phyloP scores from a whole-genome alignment of 768 basidiomycete species.

The Lactarius vividus region DNA sequence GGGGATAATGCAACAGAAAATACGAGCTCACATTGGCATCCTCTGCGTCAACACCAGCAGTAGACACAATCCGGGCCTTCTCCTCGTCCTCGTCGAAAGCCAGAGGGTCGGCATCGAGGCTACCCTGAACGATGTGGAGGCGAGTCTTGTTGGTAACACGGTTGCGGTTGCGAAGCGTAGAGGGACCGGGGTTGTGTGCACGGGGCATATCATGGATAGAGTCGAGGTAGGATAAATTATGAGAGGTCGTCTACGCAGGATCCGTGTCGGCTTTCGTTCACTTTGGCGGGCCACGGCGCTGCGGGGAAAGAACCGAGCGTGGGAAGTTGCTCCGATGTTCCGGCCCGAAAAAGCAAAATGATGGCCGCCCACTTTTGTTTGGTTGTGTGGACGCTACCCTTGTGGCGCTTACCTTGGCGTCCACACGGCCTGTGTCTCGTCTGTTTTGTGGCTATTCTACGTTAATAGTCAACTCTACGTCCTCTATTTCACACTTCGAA shows the following conservation, averaged over 20 bases:
- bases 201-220: slow-evolving; percentile 84
- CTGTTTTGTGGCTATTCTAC: slow-evolving; percentile 7
- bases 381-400: slow-evolving; percentile 17
- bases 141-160: slow-evolving; percentile 92
- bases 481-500: not conserved
- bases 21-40: slow-evolving; percentile 79
- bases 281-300: slow-evolving; percentile 30
- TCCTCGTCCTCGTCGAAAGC: slow-evolving; percentile 85
- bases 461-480: slow-evolving; percentile 10
- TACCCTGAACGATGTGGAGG: slow-evolving; percentile 78
- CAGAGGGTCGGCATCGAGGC: slow-evolving; percentile 75
- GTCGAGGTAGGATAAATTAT: slow-evolving; percentile 31
- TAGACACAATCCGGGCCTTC: slow-evolving; percentile 75
- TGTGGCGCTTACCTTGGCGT: slow-evolving; percentile 24
- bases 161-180: slow-evolving; percentile 82
- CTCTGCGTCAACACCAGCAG: slow-evolving; percentile 88
- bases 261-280: slow-evolving; percentile 27
- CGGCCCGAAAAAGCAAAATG: slow-evolving; percentile 26
- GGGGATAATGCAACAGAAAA: slow-evolving; percentile 37
- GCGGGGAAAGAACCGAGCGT: slow-evolving; percentile 29
- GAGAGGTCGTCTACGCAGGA: slow-evolving; percentile 25
- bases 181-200: slow-evolving; percentile 70
- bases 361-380: slow-evolving; percentile 26
- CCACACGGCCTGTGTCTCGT: slow-evolving; percentile 3
- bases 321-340: slow-evolving; percentile 26